Evolutionary conservation across 208 protist species (phyloP).

Genomic region (Herpetomonas samuelpessoai): DNA sequence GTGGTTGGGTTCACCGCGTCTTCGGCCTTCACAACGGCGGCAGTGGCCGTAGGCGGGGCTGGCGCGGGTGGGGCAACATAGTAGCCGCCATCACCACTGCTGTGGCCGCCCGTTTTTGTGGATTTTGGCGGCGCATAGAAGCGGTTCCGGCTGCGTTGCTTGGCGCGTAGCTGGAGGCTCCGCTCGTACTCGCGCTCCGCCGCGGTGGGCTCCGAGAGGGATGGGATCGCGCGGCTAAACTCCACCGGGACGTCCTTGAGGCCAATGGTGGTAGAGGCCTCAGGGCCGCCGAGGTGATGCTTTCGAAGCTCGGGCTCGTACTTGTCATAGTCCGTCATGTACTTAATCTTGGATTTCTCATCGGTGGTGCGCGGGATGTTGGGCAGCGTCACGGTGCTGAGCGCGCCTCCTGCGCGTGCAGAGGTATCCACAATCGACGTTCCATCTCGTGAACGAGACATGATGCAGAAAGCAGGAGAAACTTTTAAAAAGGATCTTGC

Average conservation of each 20-base stretch:
- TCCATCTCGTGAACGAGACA: not conserved
- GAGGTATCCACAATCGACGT: not conserved
- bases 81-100: too few species aligned
- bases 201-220: constrained; percentile 45
- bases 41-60: too few species aligned
- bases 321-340: constrained; percentile 86
- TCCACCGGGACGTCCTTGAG: constrained; percentile 49
- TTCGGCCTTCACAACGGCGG: too few species aligned
- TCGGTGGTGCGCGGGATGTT: constrained; percentile 86
- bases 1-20: too few species aligned
- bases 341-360: constrained; percentile 68
- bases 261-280: constrained; percentile 67
- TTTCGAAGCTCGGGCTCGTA: constrained; percentile 86
- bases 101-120: too few species aligned
- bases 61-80: too few species aligned
- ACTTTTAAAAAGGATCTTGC: too few species aligned
- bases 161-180: constrained; percentile 11
- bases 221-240: constrained; percentile 74
- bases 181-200: constrained; percentile 66
- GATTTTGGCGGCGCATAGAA: not conserved
- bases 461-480: not conserved
- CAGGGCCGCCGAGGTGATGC: constrained; percentile 73
- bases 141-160: constrained; percentile 9
- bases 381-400: constrained; percentile 51
- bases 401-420: constrained; percentile 4